Evolutionary conservation across 805 yeast genomes (phyloP), one percentile per base, ranked within the genome.

Genomic region (Jamesozyma spencerorum): DNA sequence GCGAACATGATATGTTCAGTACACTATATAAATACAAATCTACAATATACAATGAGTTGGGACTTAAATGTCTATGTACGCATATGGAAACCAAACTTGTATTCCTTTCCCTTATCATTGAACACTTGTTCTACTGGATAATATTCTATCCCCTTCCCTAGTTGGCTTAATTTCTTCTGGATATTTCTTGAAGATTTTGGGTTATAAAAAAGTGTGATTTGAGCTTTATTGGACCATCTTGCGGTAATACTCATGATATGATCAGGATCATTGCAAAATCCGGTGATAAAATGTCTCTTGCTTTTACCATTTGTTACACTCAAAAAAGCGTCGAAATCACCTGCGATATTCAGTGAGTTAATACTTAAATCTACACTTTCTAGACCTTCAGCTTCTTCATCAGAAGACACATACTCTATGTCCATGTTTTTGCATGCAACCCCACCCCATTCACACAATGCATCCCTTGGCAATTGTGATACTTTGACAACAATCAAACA

Each of bases 391-490:
- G 19, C 33, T 20, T 34, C 63, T 6, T 62, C 70, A 2, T 66
- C 70, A 29, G 64, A 72, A 33, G 67, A 69, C 31, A 68, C 68
- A 3, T 65, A 72, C 38, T 68, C 65, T 50, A 52, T 36, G 1
- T 43, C 46, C 3, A 51, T 47, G 20, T 64, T 63, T 41, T 71
- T 69, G 45, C 68, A 75, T 4, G 76, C 59, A 3, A 73, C 45
- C 1, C 90, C 94, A 29, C 80, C 75, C 90, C 94, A 83, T 62
- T 85, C 95, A 27, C 81, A 72, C 17, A 57, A 55, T 0, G 88
- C 86, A 31, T 66, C 64, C 39, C 71, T 72, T 5, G 95, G 95
- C 38, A 85, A 62, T 27, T 62, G 69, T 0, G 65, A 57, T 1
- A 82, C 81, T 48, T 71, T 66, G 0, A 75, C 81, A 11, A 81